Percentiles rank a stretch among this genome's conserved stretches.
Evolutionary conservation across 2,329 filamentous ascomycete species (phyloP).

Genomic region (Didymellaceae sp.): DNA sequence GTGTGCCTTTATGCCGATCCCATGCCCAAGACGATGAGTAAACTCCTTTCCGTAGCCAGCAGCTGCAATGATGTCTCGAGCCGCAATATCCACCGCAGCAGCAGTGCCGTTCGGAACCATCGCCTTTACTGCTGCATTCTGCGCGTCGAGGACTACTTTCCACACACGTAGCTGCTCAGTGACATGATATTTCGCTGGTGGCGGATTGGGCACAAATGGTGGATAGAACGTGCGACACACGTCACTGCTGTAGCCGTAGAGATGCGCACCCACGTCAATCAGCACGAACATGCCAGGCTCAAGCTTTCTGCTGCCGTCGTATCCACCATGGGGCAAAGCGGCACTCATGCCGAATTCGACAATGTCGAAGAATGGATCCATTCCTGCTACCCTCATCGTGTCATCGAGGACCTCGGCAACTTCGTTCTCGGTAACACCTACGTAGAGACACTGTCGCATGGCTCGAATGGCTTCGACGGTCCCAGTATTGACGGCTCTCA

Average conservation of each 20-base stretch:
- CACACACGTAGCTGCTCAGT: slow-evolving; percentile 64
- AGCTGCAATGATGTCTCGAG: slow-evolving; percentile 62
- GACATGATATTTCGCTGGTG: slow-evolving; percentile 21
- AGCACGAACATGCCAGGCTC: slow-evolving; percentile 64
- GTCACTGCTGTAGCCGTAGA: slow-evolving; percentile 68
- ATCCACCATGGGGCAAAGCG: slow-evolving; percentile 62
- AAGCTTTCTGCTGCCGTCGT: slow-evolving; percentile 58
- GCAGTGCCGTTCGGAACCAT: slow-evolving; percentile 62
- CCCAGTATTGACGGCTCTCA: slow-evolving; percentile 68
- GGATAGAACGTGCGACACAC: slow-evolving; percentile 67
- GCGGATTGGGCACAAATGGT: slow-evolving; percentile 41
- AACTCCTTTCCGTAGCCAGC: slow-evolving; percentile 66
- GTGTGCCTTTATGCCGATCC: slow-evolving; percentile 71
- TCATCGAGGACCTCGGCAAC: slow-evolving; percentile 63
- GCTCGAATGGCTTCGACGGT: slow-evolving; percentile 67
- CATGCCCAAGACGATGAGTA: slow-evolving; percentile 68
- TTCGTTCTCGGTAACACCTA: slow-evolving; percentile 64
- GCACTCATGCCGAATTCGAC: slow-evolving; percentile 67
- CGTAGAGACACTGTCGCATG: slow-evolving; percentile 63
- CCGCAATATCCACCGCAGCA: slow-evolving; percentile 67
- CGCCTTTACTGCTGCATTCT: slow-evolving; percentile 60
- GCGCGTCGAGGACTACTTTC: slow-evolving; percentile 67
- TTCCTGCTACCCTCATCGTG: slow-evolving; percentile 60
- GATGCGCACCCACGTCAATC: slow-evolving; percentile 68
- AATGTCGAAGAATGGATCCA: slow-evolving; percentile 68